Conservation (phyloP, 805 yeast species). For the Tetrapisispora arboricola region DNA sequence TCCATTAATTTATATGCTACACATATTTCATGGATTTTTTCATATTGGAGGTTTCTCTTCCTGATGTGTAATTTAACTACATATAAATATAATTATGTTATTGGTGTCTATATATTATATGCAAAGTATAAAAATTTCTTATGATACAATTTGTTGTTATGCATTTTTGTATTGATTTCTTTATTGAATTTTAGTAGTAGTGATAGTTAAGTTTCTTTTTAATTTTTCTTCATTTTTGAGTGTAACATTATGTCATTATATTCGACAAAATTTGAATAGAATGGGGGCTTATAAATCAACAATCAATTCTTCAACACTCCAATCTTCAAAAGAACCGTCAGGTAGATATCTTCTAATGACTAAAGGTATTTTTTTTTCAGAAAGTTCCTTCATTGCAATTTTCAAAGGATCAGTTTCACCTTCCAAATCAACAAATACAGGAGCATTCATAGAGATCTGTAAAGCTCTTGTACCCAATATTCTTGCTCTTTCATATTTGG, state of each 20-base stretch:
- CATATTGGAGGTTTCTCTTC: too few species aligned
- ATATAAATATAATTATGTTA: too few species aligned
- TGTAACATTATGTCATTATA: too few species aligned
- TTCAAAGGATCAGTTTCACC: conserved; percentile 99
- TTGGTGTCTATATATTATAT: too few species aligned
- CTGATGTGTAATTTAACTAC: too few species aligned
- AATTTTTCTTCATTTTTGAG: too few species aligned
- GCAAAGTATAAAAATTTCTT: neutral
- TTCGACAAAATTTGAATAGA: too few species aligned
- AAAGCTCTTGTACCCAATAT: conserved; percentile 95
- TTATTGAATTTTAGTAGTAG: too few species aligned
- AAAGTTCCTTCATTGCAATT: conserved; percentile 92
- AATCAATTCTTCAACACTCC: conserved; percentile 97
- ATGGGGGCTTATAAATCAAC: conserved; percentile 48
- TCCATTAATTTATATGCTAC: too few species aligned
- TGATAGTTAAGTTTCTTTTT: too few species aligned
- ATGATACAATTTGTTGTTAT: neutral
- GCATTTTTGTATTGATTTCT: neutral
- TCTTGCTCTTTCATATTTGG: conserved; percentile 96
- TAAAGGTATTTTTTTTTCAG: conserved; percentile 90
- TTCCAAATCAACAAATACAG: conserved; percentile 93
- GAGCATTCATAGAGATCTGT: conserved; percentile 97
- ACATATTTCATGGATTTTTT: neutral
- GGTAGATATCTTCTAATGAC: conserved; percentile 94
- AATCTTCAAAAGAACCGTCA: conserved; percentile 93